phyloP scores from a whole-genome alignment of 768 basidiomycete species.

The Leucocoprinus leucothites region DNA sequence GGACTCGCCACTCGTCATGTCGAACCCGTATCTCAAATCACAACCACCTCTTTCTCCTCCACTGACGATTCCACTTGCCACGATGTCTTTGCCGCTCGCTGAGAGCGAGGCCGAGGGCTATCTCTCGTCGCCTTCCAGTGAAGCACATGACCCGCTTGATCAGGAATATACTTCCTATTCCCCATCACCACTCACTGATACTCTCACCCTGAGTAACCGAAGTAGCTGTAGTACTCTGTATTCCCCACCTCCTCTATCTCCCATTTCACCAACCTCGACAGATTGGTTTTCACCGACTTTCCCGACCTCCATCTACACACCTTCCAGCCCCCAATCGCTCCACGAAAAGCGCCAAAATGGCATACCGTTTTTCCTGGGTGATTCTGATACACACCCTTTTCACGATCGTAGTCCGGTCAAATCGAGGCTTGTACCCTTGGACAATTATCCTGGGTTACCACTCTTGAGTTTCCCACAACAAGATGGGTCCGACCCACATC shows the following conservation, averaged over 20 bases:
- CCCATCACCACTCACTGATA: not conserved
- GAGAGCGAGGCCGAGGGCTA: conserved; percentile 21
- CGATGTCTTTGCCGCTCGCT: conserved; percentile 29
- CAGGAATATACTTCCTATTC: not conserved
- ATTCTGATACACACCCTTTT: not conserved
- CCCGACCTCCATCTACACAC: not conserved
- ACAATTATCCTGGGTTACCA: not conserved
- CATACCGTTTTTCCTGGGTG: not conserved
- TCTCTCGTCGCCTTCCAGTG: not conserved
- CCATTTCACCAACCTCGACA: not conserved
- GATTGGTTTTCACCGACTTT: not conserved
- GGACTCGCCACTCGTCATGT: conserved; percentile 32
- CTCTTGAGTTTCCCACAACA: not conserved
- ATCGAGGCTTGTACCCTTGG: not conserved
- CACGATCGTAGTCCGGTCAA: not conserved
- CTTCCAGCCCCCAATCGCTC: not conserved
- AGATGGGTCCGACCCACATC: not conserved
- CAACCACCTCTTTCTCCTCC: conserved; percentile 38
- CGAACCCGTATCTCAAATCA: conserved; percentile 23
- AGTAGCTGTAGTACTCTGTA: conserved; percentile 11
- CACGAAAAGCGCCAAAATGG: not conserved
- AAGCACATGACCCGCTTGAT: not conserved
- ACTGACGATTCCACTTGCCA: conserved; percentile 35
- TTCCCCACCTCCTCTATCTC: conserved; percentile 6
- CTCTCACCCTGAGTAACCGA: conserved; percentile 8